Base-by-base conservation (phyloP, 1,139 yeast genomes). In the Geotrichum reessii region DNA sequence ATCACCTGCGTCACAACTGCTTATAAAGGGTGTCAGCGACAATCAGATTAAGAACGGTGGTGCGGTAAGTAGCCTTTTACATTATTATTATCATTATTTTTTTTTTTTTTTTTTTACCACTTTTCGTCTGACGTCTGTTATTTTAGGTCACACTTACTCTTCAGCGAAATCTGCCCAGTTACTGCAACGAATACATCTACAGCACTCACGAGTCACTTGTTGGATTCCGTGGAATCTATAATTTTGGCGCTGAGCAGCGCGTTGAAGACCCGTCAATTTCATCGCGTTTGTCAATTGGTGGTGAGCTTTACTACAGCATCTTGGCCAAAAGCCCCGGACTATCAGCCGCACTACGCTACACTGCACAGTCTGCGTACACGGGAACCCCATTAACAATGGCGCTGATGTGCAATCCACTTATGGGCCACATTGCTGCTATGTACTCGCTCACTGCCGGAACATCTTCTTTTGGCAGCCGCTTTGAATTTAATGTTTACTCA, bases 331-430 rank as follows among this genome's bases (percentile, higher is more conserved):
- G 93, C 63, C 76, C 76, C 0, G 78, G 78, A 1, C 37, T 93
- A 24, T 88, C 97, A 0, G 82, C 95, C 0, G 95, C 96, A 0
- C 72, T 90, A 59, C 76, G 97, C 57, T 93, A 93, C 69, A 82
- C 95, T 1, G 89, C 97, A 0, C 85, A 90, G 62, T 87, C 97
- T 0, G 85, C 96, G 0, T 83, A 87, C 56, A 87, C 95, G 0
- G 95, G 95, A 1, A 87, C 89, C 62, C 99, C 99, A 0, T 73
- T 92, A 62, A 88, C 96, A 0, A 82, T 93, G 81, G 88, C 98
- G 0, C 69, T 93, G 42, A 86, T 96, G 1, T 80, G 88, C 60
- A 93, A 93, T 70, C 99, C 99, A 1, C 77, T 93, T 12, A 78
- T 93, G 71, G 99, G 99, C 2, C 95, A 92, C 65, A 73, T 95